phyloP scores from a whole-genome alignment of 352 stramenopile genomes.

The Globisporangium radiosum region DNA sequence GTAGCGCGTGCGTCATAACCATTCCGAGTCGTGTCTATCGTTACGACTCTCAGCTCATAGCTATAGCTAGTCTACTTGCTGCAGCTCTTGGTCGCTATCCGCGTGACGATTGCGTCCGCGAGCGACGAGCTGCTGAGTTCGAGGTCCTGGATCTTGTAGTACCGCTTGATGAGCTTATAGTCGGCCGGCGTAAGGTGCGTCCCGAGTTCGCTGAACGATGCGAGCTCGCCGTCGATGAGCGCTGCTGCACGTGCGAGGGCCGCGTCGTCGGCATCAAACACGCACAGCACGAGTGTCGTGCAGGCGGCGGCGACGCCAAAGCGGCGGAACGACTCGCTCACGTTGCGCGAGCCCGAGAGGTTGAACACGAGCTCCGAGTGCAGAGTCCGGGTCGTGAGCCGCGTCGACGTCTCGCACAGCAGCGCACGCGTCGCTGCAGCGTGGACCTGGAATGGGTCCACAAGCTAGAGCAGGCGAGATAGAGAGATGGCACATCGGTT shows the following conservation, averaged over 20 bases:
- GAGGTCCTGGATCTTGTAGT: constrained; percentile 81
- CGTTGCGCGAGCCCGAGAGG: constrained; percentile 76
- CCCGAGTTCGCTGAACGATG: constrained; percentile 38
- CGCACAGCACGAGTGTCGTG: constrained; percentile 59
- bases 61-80: constrained; percentile 44
- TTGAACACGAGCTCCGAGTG: constrained; percentile 85
- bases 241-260: constrained; percentile 25
- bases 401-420: constrained; percentile 47
- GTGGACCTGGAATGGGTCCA: constrained; percentile 72
- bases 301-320: constrained; percentile 61
- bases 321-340: constrained; percentile 74
- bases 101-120: constrained; percentile 57
- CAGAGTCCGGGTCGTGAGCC: constrained; percentile 66
- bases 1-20: neutral
- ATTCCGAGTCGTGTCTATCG: constrained; percentile 3
- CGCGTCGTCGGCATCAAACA: constrained; percentile 60
- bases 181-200: constrained; percentile 39
- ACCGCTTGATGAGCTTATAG: constrained; percentile 61
- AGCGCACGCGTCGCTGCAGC: constrained; percentile 62
- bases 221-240: constrained; percentile 47
- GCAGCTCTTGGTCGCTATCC: constrained; percentile 87
- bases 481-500: neutral
- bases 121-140: constrained; percentile 62
- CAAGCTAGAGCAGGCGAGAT: constrained; percentile 31
- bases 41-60: no score